phyloP scores from a whole-genome alignment of 495 filamentous ascomycete genomes.

The Darksidea phi region DNA sequence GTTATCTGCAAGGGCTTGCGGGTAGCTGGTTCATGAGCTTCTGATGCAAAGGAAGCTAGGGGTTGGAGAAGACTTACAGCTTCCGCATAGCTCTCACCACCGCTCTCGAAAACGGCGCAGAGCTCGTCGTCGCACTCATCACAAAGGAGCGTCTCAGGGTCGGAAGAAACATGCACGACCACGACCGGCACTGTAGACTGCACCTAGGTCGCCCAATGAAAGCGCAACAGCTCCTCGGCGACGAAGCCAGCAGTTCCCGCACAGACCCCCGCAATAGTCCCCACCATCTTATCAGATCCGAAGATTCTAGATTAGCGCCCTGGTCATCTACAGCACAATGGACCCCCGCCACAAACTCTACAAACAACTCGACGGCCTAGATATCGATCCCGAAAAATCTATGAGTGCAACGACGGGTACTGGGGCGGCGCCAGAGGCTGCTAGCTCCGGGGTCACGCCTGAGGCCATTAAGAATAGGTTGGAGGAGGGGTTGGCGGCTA shows the following conservation, averaged over 20 bases:
- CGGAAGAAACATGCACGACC: not conserved
- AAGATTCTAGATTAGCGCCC: constrained; percentile 1
- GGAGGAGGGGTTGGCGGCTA: constrained; percentile 69
- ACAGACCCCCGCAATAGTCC: constrained; percentile 4
- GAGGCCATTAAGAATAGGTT: constrained; percentile 67
- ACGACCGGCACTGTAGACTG: too few species aligned
- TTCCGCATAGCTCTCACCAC: constrained; percentile 79
- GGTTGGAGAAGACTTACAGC: constrained; percentile 58
- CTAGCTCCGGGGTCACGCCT: constrained; percentile 64
- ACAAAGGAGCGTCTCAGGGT: constrained; percentile 28
- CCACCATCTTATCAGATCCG: constrained; percentile 33
- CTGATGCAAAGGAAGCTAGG: not conserved
- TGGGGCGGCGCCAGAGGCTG: constrained; percentile 47
- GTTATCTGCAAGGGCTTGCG: constrained; percentile 81
- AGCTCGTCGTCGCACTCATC: constrained; percentile 40
- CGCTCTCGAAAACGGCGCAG: constrained; percentile 69
- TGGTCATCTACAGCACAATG: constrained; percentile 1
- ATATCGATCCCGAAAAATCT: constrained; percentile 15
- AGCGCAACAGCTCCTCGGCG: too few species aligned
- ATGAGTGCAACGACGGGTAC: constrained; percentile 43
- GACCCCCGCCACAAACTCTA: constrained; percentile 27
- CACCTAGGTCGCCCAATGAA: too few species aligned
- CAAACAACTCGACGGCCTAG: constrained; percentile 25
- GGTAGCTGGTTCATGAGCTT: constrained; percentile 61
- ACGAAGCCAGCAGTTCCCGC: too few species aligned